Conservation (phyloP, 139 green algal genomes). For the Parachlorella kessleri region DNA sequence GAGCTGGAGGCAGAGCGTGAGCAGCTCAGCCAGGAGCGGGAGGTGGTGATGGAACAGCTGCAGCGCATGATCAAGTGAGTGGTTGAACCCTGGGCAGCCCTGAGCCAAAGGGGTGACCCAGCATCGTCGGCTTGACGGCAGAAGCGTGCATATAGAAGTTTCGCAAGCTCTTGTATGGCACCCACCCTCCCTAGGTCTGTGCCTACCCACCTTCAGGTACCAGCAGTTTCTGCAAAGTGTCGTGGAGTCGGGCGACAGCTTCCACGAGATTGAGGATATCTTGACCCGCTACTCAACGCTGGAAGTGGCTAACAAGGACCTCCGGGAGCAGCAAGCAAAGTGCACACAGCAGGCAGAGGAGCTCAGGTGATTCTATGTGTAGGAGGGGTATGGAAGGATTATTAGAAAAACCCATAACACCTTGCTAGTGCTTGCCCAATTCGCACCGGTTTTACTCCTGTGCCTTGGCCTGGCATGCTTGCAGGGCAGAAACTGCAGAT, state of each 20-base stretch:
- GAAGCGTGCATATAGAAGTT: too few relatives aligned
- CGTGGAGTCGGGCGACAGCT: slow-evolving; percentile 82
- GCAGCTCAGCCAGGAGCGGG: slow-evolving; percentile 69
- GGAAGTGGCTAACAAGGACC: slow-evolving; percentile 79
- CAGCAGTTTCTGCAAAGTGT: slow-evolving; percentile 88
- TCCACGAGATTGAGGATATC: slow-evolving; percentile 87
- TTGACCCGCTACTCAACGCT: slow-evolving; percentile 84
- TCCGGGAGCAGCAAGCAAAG: slow-evolving; percentile 67
- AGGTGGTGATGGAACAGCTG: slow-evolving; percentile 67
- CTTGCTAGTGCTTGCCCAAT: too few relatives aligned
- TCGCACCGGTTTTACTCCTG: too few relatives aligned
- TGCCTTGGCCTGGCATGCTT: too few relatives aligned
- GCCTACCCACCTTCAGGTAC: slow-evolving; percentile 51
- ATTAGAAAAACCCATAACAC: too few relatives aligned
- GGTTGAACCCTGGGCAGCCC: not conserved
- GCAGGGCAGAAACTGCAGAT: slow-evolving; percentile 15
- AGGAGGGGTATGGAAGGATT: not conserved
- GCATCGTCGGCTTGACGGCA: too few relatives aligned
- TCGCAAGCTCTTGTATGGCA: too few relatives aligned
- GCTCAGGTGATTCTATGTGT: slow-evolving; percentile 2
- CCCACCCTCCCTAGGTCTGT: not conserved
- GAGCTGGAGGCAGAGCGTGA: slow-evolving; percentile 69
- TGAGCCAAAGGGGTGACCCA: not conserved
- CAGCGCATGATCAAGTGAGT: slow-evolving; percentile 72
- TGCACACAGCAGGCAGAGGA: slow-evolving; percentile 51